These are phyloP conservation scores for Lactarius hengduanensis DNA, from an alignment of 768 basidiomycete species.

Conservation along the genomic window DNA sequence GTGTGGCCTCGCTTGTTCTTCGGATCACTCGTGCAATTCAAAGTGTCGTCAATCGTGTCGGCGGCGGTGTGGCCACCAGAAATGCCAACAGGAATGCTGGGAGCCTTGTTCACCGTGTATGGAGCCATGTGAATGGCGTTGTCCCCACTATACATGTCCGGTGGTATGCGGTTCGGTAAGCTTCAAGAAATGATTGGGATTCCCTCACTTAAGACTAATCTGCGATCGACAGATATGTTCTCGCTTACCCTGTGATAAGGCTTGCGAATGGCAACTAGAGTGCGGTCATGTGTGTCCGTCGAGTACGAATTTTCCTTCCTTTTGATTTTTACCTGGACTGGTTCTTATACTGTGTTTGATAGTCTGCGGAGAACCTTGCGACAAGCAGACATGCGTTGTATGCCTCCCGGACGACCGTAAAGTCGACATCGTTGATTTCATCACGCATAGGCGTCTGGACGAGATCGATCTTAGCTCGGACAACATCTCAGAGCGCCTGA, in stretches of 20 bases:
- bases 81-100: constrained; percentile 35
- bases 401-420: constrained; percentile 34
- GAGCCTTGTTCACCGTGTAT: constrained; percentile 38
- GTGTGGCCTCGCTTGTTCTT: constrained; percentile 35
- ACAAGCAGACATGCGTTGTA: constrained; percentile 34
- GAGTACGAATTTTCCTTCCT: constrained; percentile 29
- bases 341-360: neutral
- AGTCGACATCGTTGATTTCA: constrained; percentile 38
- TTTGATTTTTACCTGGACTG: neutral
- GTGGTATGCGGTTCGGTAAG: constrained; percentile 41
- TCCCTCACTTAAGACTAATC: neutral
- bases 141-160: constrained; percentile 37
- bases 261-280: constrained; percentile 33
- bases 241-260: constrained; percentile 39
- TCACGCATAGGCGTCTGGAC: constrained; percentile 35
- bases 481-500: constrained; percentile 35
- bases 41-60: constrained; percentile 32
- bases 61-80: constrained; percentile 35
- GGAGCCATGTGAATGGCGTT: constrained; percentile 39
- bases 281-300: constrained; percentile 43
- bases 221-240: constrained; percentile 36
- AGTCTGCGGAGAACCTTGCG: constrained; percentile 44
- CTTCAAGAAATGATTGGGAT: neutral
- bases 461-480: constrained; percentile 31
- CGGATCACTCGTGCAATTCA: constrained; percentile 33